Evolutionary conservation across 164 flowering plant species (phyloP).

Genomic region (Aristolochia californica): DNA sequence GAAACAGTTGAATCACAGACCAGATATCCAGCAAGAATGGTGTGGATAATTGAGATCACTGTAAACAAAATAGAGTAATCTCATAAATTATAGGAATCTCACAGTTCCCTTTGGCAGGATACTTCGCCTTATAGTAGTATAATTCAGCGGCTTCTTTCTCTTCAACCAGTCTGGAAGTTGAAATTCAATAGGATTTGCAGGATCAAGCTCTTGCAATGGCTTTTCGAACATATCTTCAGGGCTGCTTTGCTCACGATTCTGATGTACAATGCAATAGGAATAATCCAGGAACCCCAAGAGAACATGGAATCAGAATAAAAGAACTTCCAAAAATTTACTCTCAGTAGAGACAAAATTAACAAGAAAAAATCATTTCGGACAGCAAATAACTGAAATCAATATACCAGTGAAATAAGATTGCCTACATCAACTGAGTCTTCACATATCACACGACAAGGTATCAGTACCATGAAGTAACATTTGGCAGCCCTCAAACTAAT

Average conservation of each 20-base stretch:
- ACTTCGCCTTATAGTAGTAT: constrained; percentile 9
- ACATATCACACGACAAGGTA: no score
- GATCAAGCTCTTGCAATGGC: constrained; percentile 4
- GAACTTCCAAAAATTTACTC: no score
- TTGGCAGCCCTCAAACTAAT: no score
- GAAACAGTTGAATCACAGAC: not conserved
- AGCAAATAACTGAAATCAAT: no score
- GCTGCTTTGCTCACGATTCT: not conserved
- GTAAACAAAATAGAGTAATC: not conserved
- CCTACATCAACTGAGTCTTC: not conserved
- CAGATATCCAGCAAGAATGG: no score
- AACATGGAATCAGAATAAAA: no score
- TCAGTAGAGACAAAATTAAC: no score
- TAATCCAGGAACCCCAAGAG: no score
- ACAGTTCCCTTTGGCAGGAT: not conserved
- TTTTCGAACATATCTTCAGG: constrained; percentile 1
- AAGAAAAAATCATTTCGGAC: no score
- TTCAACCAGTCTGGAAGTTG: constrained; percentile 9
- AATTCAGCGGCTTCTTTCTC: constrained; percentile 5
- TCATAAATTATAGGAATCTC: not conserved
- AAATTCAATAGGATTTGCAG: constrained; percentile 7
- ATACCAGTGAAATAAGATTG: not conserved
- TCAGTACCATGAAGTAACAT: no score
- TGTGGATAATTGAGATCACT: not conserved
- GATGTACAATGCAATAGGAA: no score